phyloP scores from a whole-genome alignment of 495 filamentous ascomycete species.

The Annulohypoxylon maeteangense region DNA sequence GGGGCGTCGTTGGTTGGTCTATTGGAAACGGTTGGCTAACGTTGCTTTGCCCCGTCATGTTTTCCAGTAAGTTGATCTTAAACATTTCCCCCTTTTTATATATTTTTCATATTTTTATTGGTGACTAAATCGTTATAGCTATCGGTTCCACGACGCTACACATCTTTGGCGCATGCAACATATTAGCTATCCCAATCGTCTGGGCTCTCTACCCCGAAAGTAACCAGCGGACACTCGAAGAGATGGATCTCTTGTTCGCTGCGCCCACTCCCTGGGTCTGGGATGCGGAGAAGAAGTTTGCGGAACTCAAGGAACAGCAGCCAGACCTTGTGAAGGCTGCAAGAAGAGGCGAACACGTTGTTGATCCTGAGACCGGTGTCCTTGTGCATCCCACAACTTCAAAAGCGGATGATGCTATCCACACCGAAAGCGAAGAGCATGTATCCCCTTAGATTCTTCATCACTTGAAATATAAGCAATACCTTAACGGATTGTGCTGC shows the following conservation, averaged over 20 bases:
- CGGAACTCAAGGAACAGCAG: slow-evolving; percentile 66
- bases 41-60: slow-evolving; percentile 72
- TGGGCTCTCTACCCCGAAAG: slow-evolving; percentile 77
- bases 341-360: slow-evolving; percentile 54
- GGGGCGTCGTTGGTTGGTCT: slow-evolving; percentile 78
- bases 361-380: slow-evolving; percentile 60
- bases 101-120: neutral
- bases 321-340: slow-evolving; percentile 34
- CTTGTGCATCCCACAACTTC: slow-evolving; percentile 27
- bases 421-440: slow-evolving; percentile 35
- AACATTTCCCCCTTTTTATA: too few species aligned
- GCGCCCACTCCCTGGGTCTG: slow-evolving; percentile 68
- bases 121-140: slow-evolving; percentile 39
- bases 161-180: slow-evolving; percentile 71
- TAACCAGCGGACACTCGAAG: slow-evolving; percentile 74
- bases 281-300: slow-evolving; percentile 74
- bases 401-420: slow-evolving; percentile 21
- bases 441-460: slow-evolving; percentile 6
- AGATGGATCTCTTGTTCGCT: slow-evolving; percentile 75
- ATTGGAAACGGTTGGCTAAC: slow-evolving; percentile 76
- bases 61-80: slow-evolving; percentile 48
- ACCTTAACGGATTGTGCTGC: neutral
- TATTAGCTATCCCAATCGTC: slow-evolving; percentile 71
- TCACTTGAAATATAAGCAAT: neutral
- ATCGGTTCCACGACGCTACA: slow-evolving; percentile 75